phyloP scores from a whole-genome alignment of 106 monocot species.

The Dioscorea zingiberensis region DNA sequence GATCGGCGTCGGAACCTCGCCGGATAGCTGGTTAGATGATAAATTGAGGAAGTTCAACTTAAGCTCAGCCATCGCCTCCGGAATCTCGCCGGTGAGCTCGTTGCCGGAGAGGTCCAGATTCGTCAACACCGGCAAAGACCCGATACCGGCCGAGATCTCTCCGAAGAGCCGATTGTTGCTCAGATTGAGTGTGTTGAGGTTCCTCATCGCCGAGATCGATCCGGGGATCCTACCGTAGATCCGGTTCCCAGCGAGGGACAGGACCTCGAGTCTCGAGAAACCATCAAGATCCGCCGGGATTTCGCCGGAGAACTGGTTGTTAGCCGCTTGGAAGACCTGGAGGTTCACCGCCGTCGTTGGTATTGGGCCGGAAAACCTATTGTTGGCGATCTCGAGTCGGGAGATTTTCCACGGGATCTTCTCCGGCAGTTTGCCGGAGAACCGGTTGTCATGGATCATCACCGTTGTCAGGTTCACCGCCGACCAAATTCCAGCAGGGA shows the following conservation, averaged over 20 bases:
- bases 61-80: constrained; percentile 18
- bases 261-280: constrained; percentile 16
- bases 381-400: constrained; percentile 44
- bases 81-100: constrained; percentile 33
- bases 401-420: constrained; percentile 35
- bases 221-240: constrained; percentile 49
- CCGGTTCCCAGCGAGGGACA: constrained; percentile 35
- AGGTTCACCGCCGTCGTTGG: constrained; percentile 32
- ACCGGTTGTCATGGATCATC: constrained; percentile 28
- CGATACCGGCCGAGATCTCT: constrained; percentile 20
- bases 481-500: constrained; percentile 53
- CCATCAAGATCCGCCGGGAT: constrained; percentile 24
- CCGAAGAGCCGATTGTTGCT: constrained; percentile 35
- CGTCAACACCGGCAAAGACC: constrained; percentile 10
- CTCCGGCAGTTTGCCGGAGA: constrained; percentile 53
- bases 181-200: constrained; percentile 30
- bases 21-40: constrained; percentile 2
- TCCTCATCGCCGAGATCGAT: constrained; percentile 10
- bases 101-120: constrained; percentile 37
- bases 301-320: constrained; percentile 53
- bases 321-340: constrained; percentile 23
- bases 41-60: constrained; percentile 27
- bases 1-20: neutral
- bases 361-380: constrained; percentile 52
- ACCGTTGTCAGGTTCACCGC: constrained; percentile 22